Base-by-base conservation (phyloP, 208 protist genomes). In the Trypanosoma theileri region DNA sequence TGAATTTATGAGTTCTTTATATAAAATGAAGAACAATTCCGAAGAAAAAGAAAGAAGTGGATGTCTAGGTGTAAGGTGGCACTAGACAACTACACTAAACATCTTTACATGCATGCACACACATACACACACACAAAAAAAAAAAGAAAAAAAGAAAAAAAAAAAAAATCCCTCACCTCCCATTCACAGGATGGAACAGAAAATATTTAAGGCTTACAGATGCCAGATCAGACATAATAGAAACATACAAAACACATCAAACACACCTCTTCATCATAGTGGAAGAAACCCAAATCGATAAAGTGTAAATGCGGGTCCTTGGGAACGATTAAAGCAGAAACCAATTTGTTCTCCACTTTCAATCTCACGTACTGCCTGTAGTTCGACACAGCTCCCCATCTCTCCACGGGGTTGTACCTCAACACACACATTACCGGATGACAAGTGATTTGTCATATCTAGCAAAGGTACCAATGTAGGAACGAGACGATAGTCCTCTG, bases 201-300 rank as follows among this genome's bases (percentile, higher is more conserved):
- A n/a, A n/a, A n/a, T n/a, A n/a, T n/a, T n/a, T n/a, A n/a, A n/a
- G n/a, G n/a, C n/a, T n/a, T n/a, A n/a, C n/a, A n/a, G n/a, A n/a
- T n/a, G n/a, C n/a, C n/a, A n/a, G n/a, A n/a, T n/a, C n/a, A n/a
- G n/a, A n/a, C n/a, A n/a, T n/a, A n/a, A n/a, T n/a, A n/a, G n/a
- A n/a, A n/a, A n/a, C n/a, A n/a, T n/a, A n/a, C n/a, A n/a, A n/a
- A n/a, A n/a, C n/a, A n/a, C n/a, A n/a, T n/a, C n/a, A n/a, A n/a
- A n/a, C n/a, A n/a, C n/a, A n/a, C n/a, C n/a, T n/a, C n/a, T 26
- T 14, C 22, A 56, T 69, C 45, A 76, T 14, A 75, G 40, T 7
- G 88, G 88, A 66, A 93, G 80, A 56, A 93, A 93, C 16, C 88
- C 88, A 67, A 93, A 93, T 40, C 88, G 84, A 64, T 88, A 93